These are phyloP conservation scores for Penicillium daleae DNA, from an alignment of 495 filamentous ascomycete genomes.

Conservation along the genomic window DNA sequence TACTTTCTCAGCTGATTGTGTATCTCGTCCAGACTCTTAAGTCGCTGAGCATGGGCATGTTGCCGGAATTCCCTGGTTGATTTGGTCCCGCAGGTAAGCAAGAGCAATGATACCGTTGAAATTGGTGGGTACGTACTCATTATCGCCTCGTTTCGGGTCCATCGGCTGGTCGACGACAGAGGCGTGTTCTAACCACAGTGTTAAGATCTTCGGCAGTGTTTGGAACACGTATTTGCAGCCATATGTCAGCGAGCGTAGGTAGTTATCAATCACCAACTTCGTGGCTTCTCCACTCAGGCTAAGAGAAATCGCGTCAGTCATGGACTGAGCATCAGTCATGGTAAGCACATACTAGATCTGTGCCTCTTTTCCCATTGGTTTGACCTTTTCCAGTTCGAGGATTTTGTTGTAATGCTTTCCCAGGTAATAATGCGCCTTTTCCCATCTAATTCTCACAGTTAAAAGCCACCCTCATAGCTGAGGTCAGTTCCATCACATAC, in stretches of 20 bases:
- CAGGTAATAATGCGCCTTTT: constrained; percentile 95
- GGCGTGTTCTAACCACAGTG: constrained; percentile 92
- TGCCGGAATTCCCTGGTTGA: constrained; percentile 56
- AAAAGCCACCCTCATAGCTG: neutral
- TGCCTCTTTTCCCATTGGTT: constrained; percentile 68
- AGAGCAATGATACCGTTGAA: neutral
- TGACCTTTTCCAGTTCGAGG: constrained; percentile 80
- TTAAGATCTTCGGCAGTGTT: constrained; percentile 85
- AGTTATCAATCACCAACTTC: constrained; percentile 91
- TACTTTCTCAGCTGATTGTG: constrained; percentile 76
- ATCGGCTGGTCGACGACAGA: constrained; percentile 68
- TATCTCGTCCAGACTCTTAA: constrained; percentile 68
- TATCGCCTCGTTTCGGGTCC: constrained; percentile 67
- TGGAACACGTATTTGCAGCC: constrained; percentile 96
- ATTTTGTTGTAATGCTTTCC: constrained; percentile 98
- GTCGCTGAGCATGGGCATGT: constrained; percentile 58
- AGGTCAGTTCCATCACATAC: constrained; percentile 20
- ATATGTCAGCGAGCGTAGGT: constrained; percentile 79
- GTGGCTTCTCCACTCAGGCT: constrained; percentile 75
- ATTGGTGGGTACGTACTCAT: constrained; percentile 43
- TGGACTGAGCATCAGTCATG: neutral
- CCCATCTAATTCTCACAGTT: constrained; percentile 63
- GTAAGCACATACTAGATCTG: constrained; percentile 48
- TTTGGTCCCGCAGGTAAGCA: constrained; percentile 11
- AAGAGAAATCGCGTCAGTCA: constrained; percentile 11